Conservation (phyloP, 345 rosid genomes). For the Heritiera fomes region DNA sequence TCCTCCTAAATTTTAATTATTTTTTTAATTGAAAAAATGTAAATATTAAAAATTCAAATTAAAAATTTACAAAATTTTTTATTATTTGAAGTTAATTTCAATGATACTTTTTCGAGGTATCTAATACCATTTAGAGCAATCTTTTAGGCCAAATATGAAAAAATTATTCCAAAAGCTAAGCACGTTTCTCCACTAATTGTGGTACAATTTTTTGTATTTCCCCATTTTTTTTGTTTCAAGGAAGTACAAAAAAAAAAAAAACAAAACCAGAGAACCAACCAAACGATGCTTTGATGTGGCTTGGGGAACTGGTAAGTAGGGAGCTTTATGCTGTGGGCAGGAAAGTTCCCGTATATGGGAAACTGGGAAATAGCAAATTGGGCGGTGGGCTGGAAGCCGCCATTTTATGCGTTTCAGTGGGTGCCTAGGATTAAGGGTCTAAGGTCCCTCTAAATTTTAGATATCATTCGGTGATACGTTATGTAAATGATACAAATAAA, state of each 20-base stretch:
- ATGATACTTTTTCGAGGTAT: too few species aligned
- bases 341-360: neutral
- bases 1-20: neutral
- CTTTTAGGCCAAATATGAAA: neutral
- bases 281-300: conserved; percentile 9
- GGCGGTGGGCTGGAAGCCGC: neutral
- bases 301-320: neutral
- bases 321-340: neutral
- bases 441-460: too few species aligned
- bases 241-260: too few species aligned
- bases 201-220: too few species aligned
- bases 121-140: too few species aligned
- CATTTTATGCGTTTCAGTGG: neutral
- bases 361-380: neutral
- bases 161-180: neutral
- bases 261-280: neutral
- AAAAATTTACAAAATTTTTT: too few species aligned
- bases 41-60: too few species aligned
- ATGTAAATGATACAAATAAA: too few species aligned
- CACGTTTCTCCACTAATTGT: neutral
- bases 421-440: neutral
- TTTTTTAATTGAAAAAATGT: too few species aligned
- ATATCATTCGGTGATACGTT: too few species aligned
- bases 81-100: too few species aligned
- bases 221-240: neutral